A percentile compares a stretch with the other conserved stretches of the same genome.
phyloP scores from a whole-genome alignment of 2,329 filamentous ascomycete species.

The Claviceps africana region DNA sequence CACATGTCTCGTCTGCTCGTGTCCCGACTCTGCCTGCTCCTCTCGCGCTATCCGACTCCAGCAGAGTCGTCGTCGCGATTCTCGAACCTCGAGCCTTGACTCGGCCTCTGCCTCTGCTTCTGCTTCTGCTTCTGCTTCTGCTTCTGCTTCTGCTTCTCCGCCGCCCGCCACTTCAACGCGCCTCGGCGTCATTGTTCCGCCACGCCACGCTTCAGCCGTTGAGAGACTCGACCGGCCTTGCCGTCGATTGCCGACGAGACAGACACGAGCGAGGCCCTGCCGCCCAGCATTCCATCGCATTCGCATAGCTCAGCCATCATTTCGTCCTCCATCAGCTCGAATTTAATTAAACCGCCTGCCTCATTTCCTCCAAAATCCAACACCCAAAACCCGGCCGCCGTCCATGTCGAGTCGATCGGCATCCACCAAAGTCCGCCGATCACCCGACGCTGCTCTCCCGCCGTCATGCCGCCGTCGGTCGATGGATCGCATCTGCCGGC shows the following conservation, averaged over 20 bases:
- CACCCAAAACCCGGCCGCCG: neutral
- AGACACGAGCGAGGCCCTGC: neutral
- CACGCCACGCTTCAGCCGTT: too few relatives aligned
- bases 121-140: neutral
- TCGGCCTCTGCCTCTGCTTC: too few relatives aligned
- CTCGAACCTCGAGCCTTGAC: neutral
- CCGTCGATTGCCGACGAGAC: neutral
- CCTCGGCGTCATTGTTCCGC: neutral
- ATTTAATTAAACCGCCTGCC: neutral
- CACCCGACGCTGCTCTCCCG: neutral
- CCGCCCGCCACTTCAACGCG: neutral
- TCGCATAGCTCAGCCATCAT: neutral
- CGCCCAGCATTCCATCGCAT: neutral
- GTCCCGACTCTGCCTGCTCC: too few relatives aligned
- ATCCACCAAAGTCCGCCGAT: neutral
- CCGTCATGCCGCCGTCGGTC: conserved; percentile 29
- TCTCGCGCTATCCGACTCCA: too few relatives aligned
- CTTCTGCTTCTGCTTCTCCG: neutral
- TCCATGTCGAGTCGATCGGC: neutral
- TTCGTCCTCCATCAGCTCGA: neutral
- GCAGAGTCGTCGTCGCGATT: neutral
- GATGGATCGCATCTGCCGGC: conserved; percentile 29
- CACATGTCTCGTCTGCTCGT: neutral
- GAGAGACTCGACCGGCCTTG: neutral
- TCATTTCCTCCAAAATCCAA: neutral